These are phyloP conservation scores for Ocimum tenuiflorum DNA, from an alignment of 257 asterid species.

Conservation along the genomic window DNA sequence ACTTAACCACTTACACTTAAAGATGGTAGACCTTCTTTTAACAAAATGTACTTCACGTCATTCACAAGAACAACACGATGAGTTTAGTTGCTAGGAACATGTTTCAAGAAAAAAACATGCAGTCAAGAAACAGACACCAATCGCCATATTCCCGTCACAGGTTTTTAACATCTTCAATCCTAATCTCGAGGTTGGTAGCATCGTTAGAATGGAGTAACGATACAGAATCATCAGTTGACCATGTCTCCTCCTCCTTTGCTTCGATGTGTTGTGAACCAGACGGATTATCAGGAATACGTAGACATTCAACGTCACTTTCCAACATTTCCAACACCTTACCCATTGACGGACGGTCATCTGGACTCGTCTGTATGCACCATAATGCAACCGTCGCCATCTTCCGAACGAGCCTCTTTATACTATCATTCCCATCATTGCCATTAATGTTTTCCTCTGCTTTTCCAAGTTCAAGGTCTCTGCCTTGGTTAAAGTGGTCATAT, in stretches of 20 bases:
- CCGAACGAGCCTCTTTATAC: background rate
- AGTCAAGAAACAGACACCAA: too few species aligned
- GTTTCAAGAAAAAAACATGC: too few species aligned
- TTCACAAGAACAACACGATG: too few species aligned
- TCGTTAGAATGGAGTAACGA: background rate
- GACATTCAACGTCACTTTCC: background rate
- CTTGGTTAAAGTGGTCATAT: constrained; percentile 9
- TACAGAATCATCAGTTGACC: background rate
- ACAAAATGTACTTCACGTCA: too few species aligned
- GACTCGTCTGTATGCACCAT: constrained; percentile 12
- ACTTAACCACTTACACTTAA: too few species aligned
- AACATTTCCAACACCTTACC: constrained; percentile 4
- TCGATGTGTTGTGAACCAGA: too few species aligned
- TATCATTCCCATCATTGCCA: background rate
- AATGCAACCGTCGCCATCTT: constrained; percentile 24
- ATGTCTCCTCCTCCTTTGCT: background rate
- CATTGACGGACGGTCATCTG: constrained; percentile 3
- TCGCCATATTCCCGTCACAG: too few species aligned
- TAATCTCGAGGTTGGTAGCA: background rate
- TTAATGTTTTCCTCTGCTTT: background rate
- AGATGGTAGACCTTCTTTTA: too few species aligned
- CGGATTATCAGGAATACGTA: background rate
- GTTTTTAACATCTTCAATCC: too few species aligned
- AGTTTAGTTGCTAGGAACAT: too few species aligned
- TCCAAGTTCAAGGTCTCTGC: constrained; percentile 16